Base-by-base conservation (phyloP, 2,329 filamentous ascomycete species). In the Ceratocystis cacaofunesta region DNA sequence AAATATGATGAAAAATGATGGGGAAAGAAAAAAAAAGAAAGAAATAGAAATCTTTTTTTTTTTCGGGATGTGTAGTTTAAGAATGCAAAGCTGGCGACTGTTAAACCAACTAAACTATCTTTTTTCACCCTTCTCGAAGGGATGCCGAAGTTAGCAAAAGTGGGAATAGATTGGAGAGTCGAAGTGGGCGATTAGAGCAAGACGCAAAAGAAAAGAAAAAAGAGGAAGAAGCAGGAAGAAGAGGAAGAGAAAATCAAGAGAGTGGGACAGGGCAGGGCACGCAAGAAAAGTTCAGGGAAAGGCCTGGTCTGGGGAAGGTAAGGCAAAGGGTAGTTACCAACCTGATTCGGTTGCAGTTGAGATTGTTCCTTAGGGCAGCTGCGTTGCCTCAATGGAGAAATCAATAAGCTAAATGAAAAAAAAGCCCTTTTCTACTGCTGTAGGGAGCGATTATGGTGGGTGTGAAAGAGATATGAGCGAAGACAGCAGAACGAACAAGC, bases 11-110 rank as follows among this genome's bases (percentile, higher is more conserved):
- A 69, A 69, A 70, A 63, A 68, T 70, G 69, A 67, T 66, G 69
- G 70, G 66, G 68, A 71, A 70, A 68, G 69, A 69, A 69, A 68
- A 69, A 69, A 68, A 70, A 69, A 70, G 70, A 65, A 68, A 65
- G 69, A 73, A 70, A 70, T 68, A 67, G n/a, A 50, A 19, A 22
- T 22, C n/a, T 50, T 19, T 10, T 10, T 10, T 10, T 50, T 50
- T 50, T 50, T 50, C 6, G 22, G 57, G 17, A 17, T 28, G 7
- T 44, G 60, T 25, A 8, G 19, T 22, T 19, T 28, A 61, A 61
- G 41, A 46, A 62, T 46, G 60, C 60, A 62, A 57, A 57, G 52
- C 52, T 32, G 52, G 52, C 52, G 52, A 28, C 19, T 50, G n/a
- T 22, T 50, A 50, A 41, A 41, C 48, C 48, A 50, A 22, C 48